Evolutionary conservation across 441 rosid species (phyloP).

Genomic region (Pelargonium cotyledonis): DNA sequence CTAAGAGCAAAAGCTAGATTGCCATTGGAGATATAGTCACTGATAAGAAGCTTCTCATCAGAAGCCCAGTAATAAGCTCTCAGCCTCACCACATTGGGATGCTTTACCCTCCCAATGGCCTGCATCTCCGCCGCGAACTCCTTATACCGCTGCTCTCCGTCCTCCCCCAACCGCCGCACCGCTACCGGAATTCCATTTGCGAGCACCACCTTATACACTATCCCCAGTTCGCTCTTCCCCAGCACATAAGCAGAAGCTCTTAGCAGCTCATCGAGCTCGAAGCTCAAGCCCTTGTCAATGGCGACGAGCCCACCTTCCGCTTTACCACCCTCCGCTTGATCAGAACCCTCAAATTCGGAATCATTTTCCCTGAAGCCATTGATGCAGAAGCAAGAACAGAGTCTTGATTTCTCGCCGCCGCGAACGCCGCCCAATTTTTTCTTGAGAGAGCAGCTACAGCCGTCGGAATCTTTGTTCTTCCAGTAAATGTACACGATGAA

Average conservation of each 20-base stretch:
- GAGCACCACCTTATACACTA: slow-evolving; percentile 89
- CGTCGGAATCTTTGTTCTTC: slow-evolving; percentile 63
- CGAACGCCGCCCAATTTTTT: slow-evolving; percentile 46
- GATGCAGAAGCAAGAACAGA: background rate
- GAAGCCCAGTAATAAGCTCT: slow-evolving; percentile 97
- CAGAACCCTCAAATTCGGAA: background rate
- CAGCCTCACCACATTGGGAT: slow-evolving; percentile 80
- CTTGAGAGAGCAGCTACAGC: slow-evolving; percentile 79
- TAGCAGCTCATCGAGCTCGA: slow-evolving; percentile 76
- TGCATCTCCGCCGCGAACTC: slow-evolving; percentile 83
- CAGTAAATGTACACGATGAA: slow-evolving; percentile 67
- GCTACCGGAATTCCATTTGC: slow-evolving; percentile 90
- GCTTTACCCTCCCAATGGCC: slow-evolving; percentile 84
- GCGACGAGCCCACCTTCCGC: background rate
- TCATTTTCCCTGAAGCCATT: background rate
- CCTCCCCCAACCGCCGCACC: slow-evolving; percentile 84
- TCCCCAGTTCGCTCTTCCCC: slow-evolving; percentile 95
- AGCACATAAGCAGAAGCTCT: slow-evolving; percentile 93
- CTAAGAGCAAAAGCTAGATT: slow-evolving; percentile 71
- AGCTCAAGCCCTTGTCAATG: background rate
- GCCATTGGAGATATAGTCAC: slow-evolving; percentile 84
- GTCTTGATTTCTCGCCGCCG: slow-evolving; percentile 22
- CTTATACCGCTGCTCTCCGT: slow-evolving; percentile 81
- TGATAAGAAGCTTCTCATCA: slow-evolving; percentile 86
- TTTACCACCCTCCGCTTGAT: background rate